Evolutionary conservation across 2,329 filamentous ascomycete genomes (phyloP).

Genomic region (Cordyceps fumosorosea): DNA sequence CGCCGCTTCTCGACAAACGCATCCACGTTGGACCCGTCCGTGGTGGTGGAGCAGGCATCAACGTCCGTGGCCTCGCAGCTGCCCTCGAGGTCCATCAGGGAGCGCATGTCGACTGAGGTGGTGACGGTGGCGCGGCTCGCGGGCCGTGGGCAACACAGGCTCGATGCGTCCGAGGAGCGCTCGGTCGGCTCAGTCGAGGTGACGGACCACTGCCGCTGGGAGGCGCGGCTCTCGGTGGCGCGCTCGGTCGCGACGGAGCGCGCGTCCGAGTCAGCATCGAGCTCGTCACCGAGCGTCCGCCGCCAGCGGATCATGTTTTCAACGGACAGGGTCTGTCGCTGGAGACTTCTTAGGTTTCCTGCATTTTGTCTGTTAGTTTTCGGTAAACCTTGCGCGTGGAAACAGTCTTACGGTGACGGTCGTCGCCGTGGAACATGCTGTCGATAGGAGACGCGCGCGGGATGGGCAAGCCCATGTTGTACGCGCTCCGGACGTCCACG

Average conservation of each 20-base stretch:
- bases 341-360: neutral
- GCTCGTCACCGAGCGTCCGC: neutral
- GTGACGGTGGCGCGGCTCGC: slow-evolving; percentile 38
- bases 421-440: too few species aligned
- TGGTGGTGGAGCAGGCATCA: slow-evolving; percentile 14
- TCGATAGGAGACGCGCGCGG: too few species aligned
- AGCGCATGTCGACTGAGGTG: slow-evolving; percentile 36
- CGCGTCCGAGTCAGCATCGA: neutral
- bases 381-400: neutral
- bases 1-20: slow-evolving; percentile 19
- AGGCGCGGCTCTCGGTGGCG: slow-evolving; percentile 1
- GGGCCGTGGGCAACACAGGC: slow-evolving; percentile 31
- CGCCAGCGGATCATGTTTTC: slow-evolving; percentile 8
- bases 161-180: slow-evolving; percentile 30
- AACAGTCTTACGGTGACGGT: too few species aligned
- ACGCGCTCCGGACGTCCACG: neutral
- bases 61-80: neutral
- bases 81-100: slow-evolving; percentile 7
- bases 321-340: neutral
- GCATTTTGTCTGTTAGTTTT: neutral
- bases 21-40: slow-evolving; percentile 18
- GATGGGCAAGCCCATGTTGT: neutral
- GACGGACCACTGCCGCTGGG: slow-evolving; percentile 30
- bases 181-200: slow-evolving; percentile 34
- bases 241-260: neutral